Evolutionary conservation across 73 alveolate species (phyloP).

Genomic region (Paramecium sexaurelia): DNA sequence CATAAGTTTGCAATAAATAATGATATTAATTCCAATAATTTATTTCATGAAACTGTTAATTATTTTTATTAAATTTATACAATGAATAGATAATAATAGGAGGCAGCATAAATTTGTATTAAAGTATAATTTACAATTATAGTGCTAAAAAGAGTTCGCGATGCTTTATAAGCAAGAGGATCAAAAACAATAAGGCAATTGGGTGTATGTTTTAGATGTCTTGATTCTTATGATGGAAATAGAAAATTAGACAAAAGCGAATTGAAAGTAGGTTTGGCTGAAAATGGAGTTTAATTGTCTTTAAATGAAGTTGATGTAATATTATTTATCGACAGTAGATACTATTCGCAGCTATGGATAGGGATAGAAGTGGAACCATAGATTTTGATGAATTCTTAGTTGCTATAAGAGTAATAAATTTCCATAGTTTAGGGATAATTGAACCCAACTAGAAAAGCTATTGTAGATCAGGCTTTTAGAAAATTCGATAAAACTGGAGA

Average conservation of each 20-base stretch:
- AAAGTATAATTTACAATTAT: not conserved
- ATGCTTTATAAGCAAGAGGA: conserved; percentile 76
- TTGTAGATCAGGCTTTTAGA: conserved; percentile 91
- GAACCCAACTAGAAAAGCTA: conserved; percentile 89
- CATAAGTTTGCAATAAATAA: not conserved
- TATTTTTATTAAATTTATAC: not conserved
- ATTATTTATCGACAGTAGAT: conserved; percentile 56
- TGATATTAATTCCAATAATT: not conserved
- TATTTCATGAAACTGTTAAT: not conserved
- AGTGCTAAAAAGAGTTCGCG: conserved; percentile 69
- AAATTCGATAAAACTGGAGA: conserved; percentile 94
- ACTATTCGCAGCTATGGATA: conserved; percentile 72
- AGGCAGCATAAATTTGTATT: conserved; percentile 22
- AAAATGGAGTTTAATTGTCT: conserved; percentile 90
- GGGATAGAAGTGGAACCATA: conserved; percentile 89
- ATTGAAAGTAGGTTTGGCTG: conserved; percentile 87
- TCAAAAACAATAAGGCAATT: conserved; percentile 84
- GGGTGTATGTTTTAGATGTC: conserved; percentile 86
- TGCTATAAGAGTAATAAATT: conserved; percentile 78
- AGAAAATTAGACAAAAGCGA: conserved; percentile 91
- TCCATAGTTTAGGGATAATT: conserved; percentile 73
- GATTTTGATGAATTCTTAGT: conserved; percentile 95
- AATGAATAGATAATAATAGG: conserved; percentile 52
- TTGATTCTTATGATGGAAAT: conserved; percentile 91
- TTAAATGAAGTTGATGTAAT: conserved; percentile 85